Evolutionary conservation across 2,329 filamentous ascomycete species (phyloP).

Genomic region (Fusarium concolor): DNA sequence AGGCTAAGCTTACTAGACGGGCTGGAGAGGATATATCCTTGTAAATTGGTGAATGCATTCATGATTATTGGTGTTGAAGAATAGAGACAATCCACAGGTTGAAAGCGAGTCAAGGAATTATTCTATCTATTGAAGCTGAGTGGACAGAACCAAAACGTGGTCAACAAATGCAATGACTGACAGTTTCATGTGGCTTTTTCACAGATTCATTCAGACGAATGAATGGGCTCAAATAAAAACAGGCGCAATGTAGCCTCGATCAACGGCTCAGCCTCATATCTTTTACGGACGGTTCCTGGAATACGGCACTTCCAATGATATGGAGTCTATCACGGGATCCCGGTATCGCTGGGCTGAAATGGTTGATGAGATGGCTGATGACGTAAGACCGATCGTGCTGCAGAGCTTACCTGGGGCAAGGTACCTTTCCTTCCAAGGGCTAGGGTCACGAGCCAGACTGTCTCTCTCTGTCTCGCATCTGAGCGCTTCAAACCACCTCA

Average conservation of each 20-base stretch:
- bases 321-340: background rate
- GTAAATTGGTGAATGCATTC: background rate
- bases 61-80: too few species aligned
- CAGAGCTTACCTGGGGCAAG: slow-evolving; percentile 4
- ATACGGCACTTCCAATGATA: background rate
- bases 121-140: too few species aligned
- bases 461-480: slow-evolving; percentile 30
- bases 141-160: too few species aligned
- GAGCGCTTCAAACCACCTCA: slow-evolving; percentile 13
- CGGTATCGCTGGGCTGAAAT: background rate
- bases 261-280: slow-evolving; percentile 5
- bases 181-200: background rate
- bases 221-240: background rate
- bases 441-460: slow-evolving; percentile 40
- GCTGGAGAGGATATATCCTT: slow-evolving; percentile 11
- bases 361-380: slow-evolving; percentile 39
- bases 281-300: background rate
- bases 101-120: background rate
- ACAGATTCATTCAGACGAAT: background rate
- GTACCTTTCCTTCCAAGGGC: background rate
- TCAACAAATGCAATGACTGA: too few species aligned
- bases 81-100: background rate
- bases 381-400: slow-evolving; percentile 41
- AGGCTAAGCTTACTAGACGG: background rate
- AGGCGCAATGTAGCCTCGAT: background rate